Percentiles rank a stretch among this genome's conserved stretches.
Conservation (phyloP, 1,139 yeast species). For the Debaryomycetaceae sp. region DNA sequence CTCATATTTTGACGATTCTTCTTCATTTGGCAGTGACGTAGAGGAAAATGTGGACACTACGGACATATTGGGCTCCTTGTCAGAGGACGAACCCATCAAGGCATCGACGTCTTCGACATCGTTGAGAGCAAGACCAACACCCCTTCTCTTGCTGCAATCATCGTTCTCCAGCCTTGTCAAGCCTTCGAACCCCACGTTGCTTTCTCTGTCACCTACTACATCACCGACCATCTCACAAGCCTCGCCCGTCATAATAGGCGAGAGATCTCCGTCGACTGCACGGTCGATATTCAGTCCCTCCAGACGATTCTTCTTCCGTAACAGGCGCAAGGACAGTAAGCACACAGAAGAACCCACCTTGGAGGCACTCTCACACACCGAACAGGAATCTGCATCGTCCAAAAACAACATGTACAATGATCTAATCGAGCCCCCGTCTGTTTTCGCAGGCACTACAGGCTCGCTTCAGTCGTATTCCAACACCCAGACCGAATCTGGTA, state of each 20-base stretch:
- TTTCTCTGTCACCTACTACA: constrained; percentile 6
- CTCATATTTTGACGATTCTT: constrained; percentile 42
- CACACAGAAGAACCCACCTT: constrained; percentile 26
- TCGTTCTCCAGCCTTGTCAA: background rate
- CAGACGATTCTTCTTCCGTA: constrained; percentile 23
- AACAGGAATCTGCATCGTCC: constrained; percentile 7
- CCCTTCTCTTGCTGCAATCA: constrained; percentile 9
- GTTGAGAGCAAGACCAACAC: constrained; percentile 9
- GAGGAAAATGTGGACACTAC: constrained; percentile 17
- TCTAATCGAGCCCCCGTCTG: constrained; percentile 38
- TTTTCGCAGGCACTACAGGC: constrained; percentile 16
- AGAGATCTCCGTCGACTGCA: constrained; percentile 31
- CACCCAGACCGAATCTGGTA: background rate
- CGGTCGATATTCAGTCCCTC: constrained; percentile 34
- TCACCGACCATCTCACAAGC: constrained; percentile 18
- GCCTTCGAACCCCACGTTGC: background rate
- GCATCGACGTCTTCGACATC: background rate
- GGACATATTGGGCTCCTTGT: constrained; percentile 8
- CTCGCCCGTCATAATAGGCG: constrained; percentile 26
- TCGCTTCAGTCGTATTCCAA: constrained; percentile 1
- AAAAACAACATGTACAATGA: constrained; percentile 14
- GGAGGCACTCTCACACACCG: constrained; percentile 30
- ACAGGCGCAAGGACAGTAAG: constrained; percentile 11
- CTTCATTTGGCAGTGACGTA: constrained; percentile 32
- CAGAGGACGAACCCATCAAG: background rate